Base-by-base conservation (phyloP, 306 rosid species). In the Malus orientalis region DNA sequence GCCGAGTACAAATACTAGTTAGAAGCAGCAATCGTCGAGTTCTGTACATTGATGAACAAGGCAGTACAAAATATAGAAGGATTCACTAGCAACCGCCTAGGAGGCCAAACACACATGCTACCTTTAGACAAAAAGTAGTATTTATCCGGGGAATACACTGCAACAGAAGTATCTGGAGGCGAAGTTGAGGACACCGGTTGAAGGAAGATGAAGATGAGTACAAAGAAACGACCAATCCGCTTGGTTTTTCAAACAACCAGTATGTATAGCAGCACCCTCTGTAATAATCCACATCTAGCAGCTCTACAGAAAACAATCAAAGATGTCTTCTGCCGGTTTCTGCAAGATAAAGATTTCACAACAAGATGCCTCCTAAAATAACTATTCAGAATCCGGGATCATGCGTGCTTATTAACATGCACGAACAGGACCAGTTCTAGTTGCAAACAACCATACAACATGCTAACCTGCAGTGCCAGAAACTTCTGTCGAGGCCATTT, bases 391-490 rank as follows among this genome's bases (percentile, higher is more conserved):
- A 72, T 51, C 58, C 76, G 53, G 45, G 75, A 76, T 67, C 83
- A 40, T 22, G 75, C 20, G 76, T 73, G 64, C 49, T 49, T 44
- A 64, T 80, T 69, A 78, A 51, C 82, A 62, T 78, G 76, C 81
- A 33, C 47, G 38, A 83, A 76, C 42, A 76, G 80, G 73, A 70
- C 61, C 64, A 54, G 76, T 79, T 57, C 71, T 11, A 62, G 87
- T 49, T 65, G 77, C 75, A 61, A 76, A 45, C 72, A 69, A 69
- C 69, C 33, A 60, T 47, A 81, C 49, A 67, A 74, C 44, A 45
- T 75, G 74, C 86, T 83, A 91, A 79, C 87, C 86, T 81, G 81
- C 84, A 74, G 78, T 66, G 53, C 83, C 88, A 66, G 85, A 69
- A 80, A 76, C 87, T 64, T 85, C 93, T 20, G 71, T 72, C 67